Conservation (phyloP, 345 rosid species). For the Populus simonii region DNA sequence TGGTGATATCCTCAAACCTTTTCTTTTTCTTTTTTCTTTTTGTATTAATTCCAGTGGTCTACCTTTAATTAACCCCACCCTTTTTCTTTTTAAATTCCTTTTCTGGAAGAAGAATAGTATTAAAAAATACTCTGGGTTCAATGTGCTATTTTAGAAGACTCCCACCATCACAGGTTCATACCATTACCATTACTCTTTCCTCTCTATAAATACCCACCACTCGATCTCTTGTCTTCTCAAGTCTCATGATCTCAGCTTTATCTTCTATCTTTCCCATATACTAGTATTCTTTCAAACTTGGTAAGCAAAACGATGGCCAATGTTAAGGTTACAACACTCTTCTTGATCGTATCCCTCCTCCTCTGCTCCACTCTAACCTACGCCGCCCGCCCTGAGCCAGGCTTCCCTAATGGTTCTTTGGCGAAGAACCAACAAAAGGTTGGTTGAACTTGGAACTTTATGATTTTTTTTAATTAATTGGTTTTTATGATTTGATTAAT, state of each 20-base stretch:
- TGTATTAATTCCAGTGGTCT: too few relatives aligned
- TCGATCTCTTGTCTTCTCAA: background rate
- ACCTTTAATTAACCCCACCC: too few relatives aligned
- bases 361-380: constrained; percentile 41
- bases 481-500: background rate
- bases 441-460: background rate
- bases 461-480: background rate
- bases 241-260: background rate
- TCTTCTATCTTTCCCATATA: too few relatives aligned
- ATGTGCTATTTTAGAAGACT: background rate
- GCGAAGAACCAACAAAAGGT: constrained; percentile 36
- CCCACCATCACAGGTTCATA: background rate
- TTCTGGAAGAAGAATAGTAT: background rate
- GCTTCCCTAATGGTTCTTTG: constrained; percentile 22
- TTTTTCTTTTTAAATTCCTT: background rate
- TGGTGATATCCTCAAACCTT: too few relatives aligned
- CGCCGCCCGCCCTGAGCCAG: constrained; percentile 48
- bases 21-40: too few relatives aligned
- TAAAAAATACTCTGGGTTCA: too few relatives aligned
- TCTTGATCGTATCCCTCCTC: constrained; percentile 40
- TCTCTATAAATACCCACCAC: background rate
- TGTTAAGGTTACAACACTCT: background rate
- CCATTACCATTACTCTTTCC: background rate
- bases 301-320: constrained; percentile 2
- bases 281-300: background rate